Conservation (phyloP, 1,284 basidiomycete species). For the Ceratobasidium sp. region DNA sequence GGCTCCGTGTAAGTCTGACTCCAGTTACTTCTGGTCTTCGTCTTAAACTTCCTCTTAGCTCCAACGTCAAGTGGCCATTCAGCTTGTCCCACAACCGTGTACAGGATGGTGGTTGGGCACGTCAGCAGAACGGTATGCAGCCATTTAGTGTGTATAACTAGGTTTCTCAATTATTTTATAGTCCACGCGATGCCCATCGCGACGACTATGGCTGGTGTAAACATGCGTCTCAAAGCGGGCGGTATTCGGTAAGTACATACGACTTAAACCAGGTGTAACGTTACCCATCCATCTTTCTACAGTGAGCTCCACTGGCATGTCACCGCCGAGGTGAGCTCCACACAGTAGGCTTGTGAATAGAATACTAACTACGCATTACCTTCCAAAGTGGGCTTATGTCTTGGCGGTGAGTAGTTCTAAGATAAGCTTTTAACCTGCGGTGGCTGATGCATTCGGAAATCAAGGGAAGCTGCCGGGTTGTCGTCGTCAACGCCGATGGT, state of each 20-base stretch:
- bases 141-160: slow-evolving; percentile 27
- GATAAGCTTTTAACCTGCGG: background rate
- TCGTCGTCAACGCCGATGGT: slow-evolving; percentile 65
- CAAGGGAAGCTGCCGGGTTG: slow-evolving; percentile 67
- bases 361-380: slow-evolving; percentile 37
- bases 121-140: slow-evolving; percentile 65
- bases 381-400: slow-evolving; percentile 68
- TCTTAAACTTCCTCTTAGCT: slow-evolving; percentile 46
- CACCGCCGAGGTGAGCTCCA: slow-evolving; percentile 1
- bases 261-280: background rate
- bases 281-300: slow-evolving; percentile 19
- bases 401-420: slow-evolving; percentile 49
- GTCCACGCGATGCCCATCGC: slow-evolving; percentile 64
- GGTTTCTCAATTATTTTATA: slow-evolving; percentile 50
- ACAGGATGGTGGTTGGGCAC: slow-evolving; percentile 74
- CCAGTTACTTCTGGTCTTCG: background rate
- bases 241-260: slow-evolving; percentile 57
- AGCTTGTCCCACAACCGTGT: slow-evolving; percentile 70
- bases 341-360: background rate
- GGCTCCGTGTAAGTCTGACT: slow-evolving; percentile 65
- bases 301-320: slow-evolving; percentile 15
- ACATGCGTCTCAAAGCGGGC: slow-evolving; percentile 70
- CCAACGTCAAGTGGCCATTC: slow-evolving; percentile 76
- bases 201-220: slow-evolving; percentile 66
- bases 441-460: background rate